Evolutionary conservation across 192 early-diverging fungal species (phyloP), one percentile per base, ranked within the genome.

Genomic region (Thamnidium elegans): DNA sequence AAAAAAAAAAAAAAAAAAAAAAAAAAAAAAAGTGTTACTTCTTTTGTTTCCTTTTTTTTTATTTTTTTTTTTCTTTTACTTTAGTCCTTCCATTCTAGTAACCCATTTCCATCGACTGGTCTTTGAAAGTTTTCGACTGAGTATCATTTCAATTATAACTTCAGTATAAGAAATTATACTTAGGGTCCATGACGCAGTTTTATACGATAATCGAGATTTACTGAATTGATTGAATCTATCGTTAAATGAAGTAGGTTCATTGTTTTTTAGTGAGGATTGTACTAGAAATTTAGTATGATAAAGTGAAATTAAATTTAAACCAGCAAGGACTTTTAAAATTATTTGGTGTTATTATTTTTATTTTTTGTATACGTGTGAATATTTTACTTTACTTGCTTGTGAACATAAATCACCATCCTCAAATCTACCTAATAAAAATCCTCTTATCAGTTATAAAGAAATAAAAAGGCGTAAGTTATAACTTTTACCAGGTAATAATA

Each of bases 81-180:
- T 68, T 39, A 62, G 1, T 13, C 58, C 59, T 53, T 68, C 67
- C 21, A 68, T 13, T 19, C 58, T 45, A 26, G 52, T 17, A 4
- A 68, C 21, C 39, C 50, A 68, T 20, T 50, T 32, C 67, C 67
- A 68, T 42, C 51, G 50, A 23, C 23, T 34, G 26, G 54, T 61
- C 11, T 62, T 61, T 42, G 50, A 62, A 14, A 34, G 61, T 21
- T 62, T 52, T 45, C 59, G 39, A 7, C 32, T 45, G 4, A 68
- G 39, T 8, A 60, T 44, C 67, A 68, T 68, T 44, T 68, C 67
- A 14, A 61, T 43, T 0, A 68, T 31, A 1, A 68, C 67, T 43
- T 68, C 67, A n/a, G 58, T 54, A 36, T 68, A 68, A 6, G 67
- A 68, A 34, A 68, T 19, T 21, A 68, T 32, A 45, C 58, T 68